Evolutionary conservation across 148 eudicot species (phyloP).

Genomic region (Gaultheria prostrata): DNA sequence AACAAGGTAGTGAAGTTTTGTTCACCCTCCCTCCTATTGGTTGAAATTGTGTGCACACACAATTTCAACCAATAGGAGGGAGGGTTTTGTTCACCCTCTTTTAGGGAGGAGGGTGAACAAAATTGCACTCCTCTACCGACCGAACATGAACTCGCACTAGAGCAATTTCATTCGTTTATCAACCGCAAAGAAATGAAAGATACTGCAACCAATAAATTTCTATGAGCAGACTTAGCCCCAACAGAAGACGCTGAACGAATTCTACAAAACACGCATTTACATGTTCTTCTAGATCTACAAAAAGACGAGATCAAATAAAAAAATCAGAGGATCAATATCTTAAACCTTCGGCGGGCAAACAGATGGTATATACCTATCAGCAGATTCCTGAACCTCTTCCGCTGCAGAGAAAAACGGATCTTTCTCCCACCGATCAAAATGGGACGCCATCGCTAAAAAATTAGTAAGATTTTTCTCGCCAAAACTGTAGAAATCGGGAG

Average conservation of each 20-base stretch:
- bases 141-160: neutral
- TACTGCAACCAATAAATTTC: neutral
- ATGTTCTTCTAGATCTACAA: neutral
- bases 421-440: slow-evolving; percentile 80
- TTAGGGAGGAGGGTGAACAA: too few species aligned
- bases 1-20: too few species aligned
- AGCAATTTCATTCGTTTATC: neutral
- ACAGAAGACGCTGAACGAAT: neutral
- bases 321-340: neutral
- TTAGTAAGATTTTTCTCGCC: neutral
- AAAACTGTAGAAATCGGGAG: neutral
- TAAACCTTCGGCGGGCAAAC: neutral
- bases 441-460: slow-evolving; percentile 41
- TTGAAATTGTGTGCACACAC: too few species aligned
- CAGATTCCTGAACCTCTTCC: slow-evolving; percentile 86
- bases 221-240: neutral
- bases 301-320: neutral
- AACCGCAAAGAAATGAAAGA: neutral
- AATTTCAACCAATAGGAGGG: too few species aligned
- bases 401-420: slow-evolving; percentile 86
- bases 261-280: neutral
- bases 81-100: too few species aligned
- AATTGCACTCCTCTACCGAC: neutral
- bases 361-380: slow-evolving; percentile 52
- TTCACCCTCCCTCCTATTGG: too few species aligned